Conservation (phyloP, 805 yeast species). For the Metschnikowia chrysomelidarum region DNA sequence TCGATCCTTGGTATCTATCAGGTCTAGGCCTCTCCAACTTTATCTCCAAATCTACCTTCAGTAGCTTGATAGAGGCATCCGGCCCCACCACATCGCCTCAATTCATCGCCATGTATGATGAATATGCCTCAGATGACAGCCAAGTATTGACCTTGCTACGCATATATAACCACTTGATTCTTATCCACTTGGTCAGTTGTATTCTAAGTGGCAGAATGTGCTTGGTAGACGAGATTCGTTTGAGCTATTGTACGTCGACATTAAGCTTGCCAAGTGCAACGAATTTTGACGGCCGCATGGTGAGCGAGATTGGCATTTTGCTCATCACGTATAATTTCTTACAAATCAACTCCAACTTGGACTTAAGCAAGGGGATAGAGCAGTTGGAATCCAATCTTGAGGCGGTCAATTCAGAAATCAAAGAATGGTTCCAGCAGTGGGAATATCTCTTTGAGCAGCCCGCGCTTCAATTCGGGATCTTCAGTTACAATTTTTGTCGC, state of each 20-base stretch:
- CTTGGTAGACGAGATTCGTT: constrained; percentile 55
- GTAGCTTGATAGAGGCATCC: constrained; percentile 25
- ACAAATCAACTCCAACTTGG: constrained; percentile 34
- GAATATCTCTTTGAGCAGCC: constrained; percentile 66
- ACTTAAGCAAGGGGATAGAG: constrained; percentile 5
- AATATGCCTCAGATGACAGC: constrained; percentile 29
- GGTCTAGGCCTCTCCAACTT: constrained; percentile 65
- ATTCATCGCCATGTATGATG: constrained; percentile 12
- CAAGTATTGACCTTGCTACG: constrained; percentile 57
- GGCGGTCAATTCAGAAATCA: constrained; percentile 47
- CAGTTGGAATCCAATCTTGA: constrained; percentile 26
- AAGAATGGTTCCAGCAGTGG: constrained; percentile 68
- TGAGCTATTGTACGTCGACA: constrained; percentile 58
- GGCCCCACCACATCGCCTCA: constrained; percentile 8
- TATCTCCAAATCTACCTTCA: constrained; percentile 49
- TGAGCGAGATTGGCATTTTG: constrained; percentile 67
- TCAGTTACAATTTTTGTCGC: constrained; percentile 62
- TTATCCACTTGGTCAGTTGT: constrained; percentile 67
- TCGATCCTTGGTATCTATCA: constrained; percentile 72
- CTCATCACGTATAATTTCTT: constrained; percentile 56
- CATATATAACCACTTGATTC: constrained; percentile 67
- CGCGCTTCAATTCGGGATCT: constrained; percentile 69
- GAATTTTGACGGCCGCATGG: constrained; percentile 80
- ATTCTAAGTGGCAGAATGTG: constrained; percentile 65
- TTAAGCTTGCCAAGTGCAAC: constrained; percentile 59